Conservation (phyloP, 257 asterid species). For the Hygrophila difformis region DNA sequence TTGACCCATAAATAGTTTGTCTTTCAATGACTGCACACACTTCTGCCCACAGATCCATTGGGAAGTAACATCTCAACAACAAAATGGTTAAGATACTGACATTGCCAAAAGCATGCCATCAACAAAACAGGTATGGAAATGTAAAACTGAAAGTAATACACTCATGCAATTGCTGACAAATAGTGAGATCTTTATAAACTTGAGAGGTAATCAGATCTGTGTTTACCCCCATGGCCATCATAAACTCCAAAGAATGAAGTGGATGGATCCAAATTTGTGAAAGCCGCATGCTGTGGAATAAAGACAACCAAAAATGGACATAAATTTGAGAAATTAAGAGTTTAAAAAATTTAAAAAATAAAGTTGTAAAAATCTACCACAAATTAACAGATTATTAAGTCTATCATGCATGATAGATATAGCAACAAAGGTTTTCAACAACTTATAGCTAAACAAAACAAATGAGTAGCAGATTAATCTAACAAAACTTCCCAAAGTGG, state of each 20-base stretch:
- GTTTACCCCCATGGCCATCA: constrained; percentile 99
- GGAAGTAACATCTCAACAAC: background rate
- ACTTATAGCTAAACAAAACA: too few species aligned
- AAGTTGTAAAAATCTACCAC: background rate
- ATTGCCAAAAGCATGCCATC: background rate
- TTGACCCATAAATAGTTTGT: background rate
- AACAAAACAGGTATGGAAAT: constrained; percentile 1
- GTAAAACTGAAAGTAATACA: background rate
- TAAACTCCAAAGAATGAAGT: constrained; percentile 94
- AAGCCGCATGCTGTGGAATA: constrained; percentile 82
- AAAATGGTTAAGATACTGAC: background rate
- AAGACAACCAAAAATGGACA: constrained; percentile 19
- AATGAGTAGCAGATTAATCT: too few species aligned
- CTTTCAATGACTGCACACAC: constrained; percentile 1
- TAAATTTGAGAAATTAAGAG: constrained; percentile 2
- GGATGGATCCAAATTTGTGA: constrained; percentile 59
- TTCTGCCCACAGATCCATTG: constrained; percentile 3
- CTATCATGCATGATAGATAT: too few species aligned
- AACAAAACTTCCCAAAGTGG: too few species aligned
- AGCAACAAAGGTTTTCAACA: too few species aligned
- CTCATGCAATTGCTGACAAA: background rate
- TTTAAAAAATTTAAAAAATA: background rate
- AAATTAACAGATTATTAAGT: too few species aligned
- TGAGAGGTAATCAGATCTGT: constrained; percentile 16
- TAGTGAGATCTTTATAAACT: background rate